Percentiles rank a stretch among this genome's conserved stretches.
Conservation (phyloP, 2,329 filamentous ascomycete genomes). For the Stachybotrys chartarum region DNA sequence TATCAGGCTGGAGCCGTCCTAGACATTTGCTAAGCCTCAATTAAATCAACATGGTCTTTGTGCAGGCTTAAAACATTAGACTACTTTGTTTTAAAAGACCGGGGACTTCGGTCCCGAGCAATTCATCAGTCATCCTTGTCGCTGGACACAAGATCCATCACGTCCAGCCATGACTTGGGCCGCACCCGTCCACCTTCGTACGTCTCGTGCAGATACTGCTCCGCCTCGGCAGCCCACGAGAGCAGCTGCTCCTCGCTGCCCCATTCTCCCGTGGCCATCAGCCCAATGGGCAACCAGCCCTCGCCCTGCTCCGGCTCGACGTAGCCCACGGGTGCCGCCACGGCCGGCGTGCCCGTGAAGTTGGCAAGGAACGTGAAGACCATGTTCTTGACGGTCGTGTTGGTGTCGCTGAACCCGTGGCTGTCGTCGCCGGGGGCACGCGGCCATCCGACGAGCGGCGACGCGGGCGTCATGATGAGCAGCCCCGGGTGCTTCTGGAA, state of each 20-base stretch:
- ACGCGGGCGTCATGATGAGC: slow-evolving; percentile 72
- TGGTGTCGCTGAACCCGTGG: slow-evolving; percentile 71
- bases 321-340: slow-evolving; percentile 71
- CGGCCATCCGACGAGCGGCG: slow-evolving; percentile 69
- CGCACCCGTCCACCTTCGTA: slow-evolving; percentile 41
- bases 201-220: slow-evolving; percentile 44
- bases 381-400: slow-evolving; percentile 70
- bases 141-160: slow-evolving; percentile 28
- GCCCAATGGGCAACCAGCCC: slow-evolving; percentile 52
- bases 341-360: slow-evolving; percentile 68
- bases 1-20: too few species aligned
- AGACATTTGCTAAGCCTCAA: too few species aligned
- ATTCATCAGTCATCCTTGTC: not conserved
- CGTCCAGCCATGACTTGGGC: slow-evolving; percentile 52
- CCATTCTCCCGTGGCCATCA: slow-evolving; percentile 62
- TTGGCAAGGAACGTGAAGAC: slow-evolving; percentile 83
- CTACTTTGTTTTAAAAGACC: too few species aligned
- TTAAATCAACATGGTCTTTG: too few species aligned
- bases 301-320: slow-evolving; percentile 45
- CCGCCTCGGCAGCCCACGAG: slow-evolving; percentile 50
- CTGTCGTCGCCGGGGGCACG: slow-evolving; percentile 48
- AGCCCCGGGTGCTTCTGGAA: slow-evolving; percentile 67
- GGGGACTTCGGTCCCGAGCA: too few species aligned
- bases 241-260: slow-evolving; percentile 57
- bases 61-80: too few species aligned